Evolutionary conservation across 2,329 filamentous ascomycete species (phyloP).

Genomic region (Cryphonectria parasitica): DNA sequence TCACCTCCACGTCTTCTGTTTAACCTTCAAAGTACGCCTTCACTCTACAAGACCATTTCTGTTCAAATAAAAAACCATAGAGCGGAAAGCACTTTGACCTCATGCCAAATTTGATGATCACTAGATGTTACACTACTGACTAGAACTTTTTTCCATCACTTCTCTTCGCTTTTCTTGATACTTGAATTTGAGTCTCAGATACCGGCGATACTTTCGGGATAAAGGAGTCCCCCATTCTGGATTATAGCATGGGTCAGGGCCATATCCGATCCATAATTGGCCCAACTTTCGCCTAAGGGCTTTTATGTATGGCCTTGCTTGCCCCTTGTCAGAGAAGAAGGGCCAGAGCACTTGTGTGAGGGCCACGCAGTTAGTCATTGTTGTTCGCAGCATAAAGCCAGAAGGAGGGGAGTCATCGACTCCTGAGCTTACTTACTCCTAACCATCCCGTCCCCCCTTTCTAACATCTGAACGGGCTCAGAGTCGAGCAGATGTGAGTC

Average conservation of each 20-base stretch:
- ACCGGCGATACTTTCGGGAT: too few species aligned
- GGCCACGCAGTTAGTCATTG: background rate
- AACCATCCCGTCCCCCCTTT: background rate
- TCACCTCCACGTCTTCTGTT: too few species aligned
- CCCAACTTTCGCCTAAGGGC: background rate
- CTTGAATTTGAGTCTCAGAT: too few species aligned
- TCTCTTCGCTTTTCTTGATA: too few species aligned
- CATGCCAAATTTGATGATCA: too few species aligned
- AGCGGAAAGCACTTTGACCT: too few species aligned
- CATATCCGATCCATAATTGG: background rate
- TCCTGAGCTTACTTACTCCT: background rate
- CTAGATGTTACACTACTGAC: too few species aligned
- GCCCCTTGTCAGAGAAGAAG: background rate
- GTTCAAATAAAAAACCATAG: too few species aligned
- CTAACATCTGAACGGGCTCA: background rate
- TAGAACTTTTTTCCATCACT: too few species aligned
- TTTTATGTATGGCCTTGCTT: background rate
- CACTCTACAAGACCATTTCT: too few species aligned
- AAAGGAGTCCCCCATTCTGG: background rate
- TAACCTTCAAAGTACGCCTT: too few species aligned
- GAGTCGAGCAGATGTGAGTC: background rate
- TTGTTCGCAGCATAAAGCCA: background rate
- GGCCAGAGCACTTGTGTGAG: constrained; percentile 1
- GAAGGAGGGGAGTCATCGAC: background rate
- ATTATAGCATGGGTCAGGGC: background rate